phyloP scores from a whole-genome alignment of 768 basidiomycete genomes.

The Candolleomyces aberdarensis region DNA sequence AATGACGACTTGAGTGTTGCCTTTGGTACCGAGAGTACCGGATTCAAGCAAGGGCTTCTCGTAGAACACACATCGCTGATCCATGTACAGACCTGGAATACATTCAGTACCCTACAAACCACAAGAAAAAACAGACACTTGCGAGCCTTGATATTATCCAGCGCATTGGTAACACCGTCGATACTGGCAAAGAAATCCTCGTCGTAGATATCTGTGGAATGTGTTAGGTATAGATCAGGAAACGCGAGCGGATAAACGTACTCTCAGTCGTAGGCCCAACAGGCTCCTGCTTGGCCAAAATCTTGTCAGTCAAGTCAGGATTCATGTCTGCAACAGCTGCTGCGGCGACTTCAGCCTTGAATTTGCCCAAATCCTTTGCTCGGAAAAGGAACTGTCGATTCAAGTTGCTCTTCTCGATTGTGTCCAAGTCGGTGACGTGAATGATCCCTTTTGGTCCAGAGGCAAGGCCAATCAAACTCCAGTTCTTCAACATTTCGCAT shows the following conservation, averaged over 20 bases:
- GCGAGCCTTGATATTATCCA: slow-evolving; percentile 97
- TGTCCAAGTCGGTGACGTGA: slow-evolving; percentile 95
- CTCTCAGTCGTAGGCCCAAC: slow-evolving; percentile 93
- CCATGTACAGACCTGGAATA: slow-evolving; percentile 87
- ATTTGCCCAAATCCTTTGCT: slow-evolving; percentile 92
- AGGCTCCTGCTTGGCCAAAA: slow-evolving; percentile 85
- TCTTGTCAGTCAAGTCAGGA: slow-evolving; percentile 81
- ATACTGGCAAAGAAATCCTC: slow-evolving; percentile 84
- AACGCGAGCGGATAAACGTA: slow-evolving; percentile 35
- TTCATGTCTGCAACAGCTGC: slow-evolving; percentile 95
- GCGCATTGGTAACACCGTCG: slow-evolving; percentile 94
- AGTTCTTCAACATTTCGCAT: slow-evolving; percentile 99
- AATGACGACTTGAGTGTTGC: slow-evolving; percentile 93
- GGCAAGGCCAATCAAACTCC: slow-evolving; percentile 97
- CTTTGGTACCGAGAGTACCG: slow-evolving; percentile 97
- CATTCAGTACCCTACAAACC: not conserved
- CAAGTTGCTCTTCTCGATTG: slow-evolving; percentile 98
- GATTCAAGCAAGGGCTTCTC: slow-evolving; percentile 95
- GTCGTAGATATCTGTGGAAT: slow-evolving; percentile 69
- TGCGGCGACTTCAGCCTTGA: slow-evolving; percentile 94
- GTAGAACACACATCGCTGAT: slow-evolving; percentile 95
- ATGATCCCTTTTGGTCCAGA: slow-evolving; percentile 76
- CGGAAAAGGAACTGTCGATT: slow-evolving; percentile 99
- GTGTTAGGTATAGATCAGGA: slow-evolving; percentile 42
- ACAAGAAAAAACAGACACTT: slow-evolving; percentile 25